phyloP scores from a whole-genome alignment of 495 filamentous ascomycete species.

The Eremomyces bilateralis region DNA sequence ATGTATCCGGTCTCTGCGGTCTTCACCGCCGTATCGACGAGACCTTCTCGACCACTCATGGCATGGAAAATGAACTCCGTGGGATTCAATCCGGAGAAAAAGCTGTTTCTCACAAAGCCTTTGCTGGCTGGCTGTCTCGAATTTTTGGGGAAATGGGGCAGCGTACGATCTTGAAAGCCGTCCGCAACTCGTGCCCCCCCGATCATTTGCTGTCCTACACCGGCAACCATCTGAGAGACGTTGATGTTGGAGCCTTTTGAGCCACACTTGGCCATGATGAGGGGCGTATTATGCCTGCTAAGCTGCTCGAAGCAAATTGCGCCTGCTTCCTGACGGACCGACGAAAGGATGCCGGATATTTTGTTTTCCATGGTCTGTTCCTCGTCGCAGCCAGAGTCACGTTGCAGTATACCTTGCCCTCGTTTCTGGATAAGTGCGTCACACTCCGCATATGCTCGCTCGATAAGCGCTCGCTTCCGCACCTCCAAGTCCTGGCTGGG shows the following conservation, averaged over 20 bases:
- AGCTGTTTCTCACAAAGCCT: conserved; percentile 92
- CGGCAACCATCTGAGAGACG: conserved; percentile 95
- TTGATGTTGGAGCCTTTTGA: conserved; percentile 95
- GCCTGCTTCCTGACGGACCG: conserved; percentile 75
- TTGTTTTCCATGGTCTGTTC: conserved; percentile 79
- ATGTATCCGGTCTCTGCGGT: conserved; percentile 98
- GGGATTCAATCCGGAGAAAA: conserved; percentile 78
- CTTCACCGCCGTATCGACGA: conserved; percentile 99
- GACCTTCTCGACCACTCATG: conserved; percentile 91
- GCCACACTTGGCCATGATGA: conserved; percentile 93
- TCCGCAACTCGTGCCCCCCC: conserved; percentile 79
- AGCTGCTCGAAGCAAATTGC: conserved; percentile 76
- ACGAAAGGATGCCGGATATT: conserved; percentile 76
- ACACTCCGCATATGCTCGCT: conserved; percentile 57
- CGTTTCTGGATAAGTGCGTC: conserved; percentile 68
- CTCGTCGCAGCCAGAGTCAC: conserved; percentile 71
- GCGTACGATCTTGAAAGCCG: conserved; percentile 83
- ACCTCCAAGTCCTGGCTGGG: conserved; percentile 44
- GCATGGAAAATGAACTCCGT: conserved; percentile 96
- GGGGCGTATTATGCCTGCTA: conserved; percentile 75
- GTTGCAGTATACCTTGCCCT: conserved; percentile 54
- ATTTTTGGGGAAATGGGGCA: conserved; percentile 91
- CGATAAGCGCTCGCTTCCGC: conserved; percentile 53
- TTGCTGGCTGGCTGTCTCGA: conserved; percentile 78
- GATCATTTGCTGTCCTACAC: conserved; percentile 96